phyloP scores from a whole-genome alignment of 805 yeast genomes.

The Pichia scutulata region DNA sequence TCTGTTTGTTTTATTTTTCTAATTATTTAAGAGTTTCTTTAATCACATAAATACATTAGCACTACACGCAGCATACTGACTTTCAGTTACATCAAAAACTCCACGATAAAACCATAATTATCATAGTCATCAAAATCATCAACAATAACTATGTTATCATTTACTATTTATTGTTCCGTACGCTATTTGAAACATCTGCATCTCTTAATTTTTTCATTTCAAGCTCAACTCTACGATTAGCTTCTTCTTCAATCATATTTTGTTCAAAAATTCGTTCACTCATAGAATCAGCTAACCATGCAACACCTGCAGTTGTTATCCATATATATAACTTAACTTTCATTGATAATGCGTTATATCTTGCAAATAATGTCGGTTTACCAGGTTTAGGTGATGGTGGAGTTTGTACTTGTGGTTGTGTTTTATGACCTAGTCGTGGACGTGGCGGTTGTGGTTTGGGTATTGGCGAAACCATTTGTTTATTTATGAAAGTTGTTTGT shows the following conservation, averaged over 20 bases:
- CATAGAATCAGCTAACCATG: constrained; percentile 26
- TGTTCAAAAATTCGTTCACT: constrained; percentile 23
- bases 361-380: constrained; percentile 1
- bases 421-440: neutral
- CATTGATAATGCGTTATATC: constrained; percentile 22
- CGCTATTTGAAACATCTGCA: neutral
- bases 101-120: too few relatives aligned
- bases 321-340: constrained; percentile 27
- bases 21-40: too few relatives aligned
- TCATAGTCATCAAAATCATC: neutral
- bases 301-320: constrained; percentile 25
- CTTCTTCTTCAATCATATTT: constrained; percentile 27
- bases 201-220: constrained; percentile 17
- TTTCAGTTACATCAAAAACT: too few relatives aligned
- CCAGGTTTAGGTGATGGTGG: neutral
- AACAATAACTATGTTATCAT: neutral
- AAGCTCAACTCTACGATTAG: constrained; percentile 23
- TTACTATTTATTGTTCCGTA: neutral
- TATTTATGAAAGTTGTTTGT: too few relatives aligned
- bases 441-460: constrained; percentile 3
- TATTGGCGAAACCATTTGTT: neutral
- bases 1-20: too few relatives aligned
- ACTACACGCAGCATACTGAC: too few relatives aligned
- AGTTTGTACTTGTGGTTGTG: neutral
- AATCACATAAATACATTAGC: too few relatives aligned